These are phyloP conservation scores for Zelopaecilomyces penicillatus DNA, from an alignment of 2,329 filamentous ascomycete species.

Conservation along the genomic window DNA sequence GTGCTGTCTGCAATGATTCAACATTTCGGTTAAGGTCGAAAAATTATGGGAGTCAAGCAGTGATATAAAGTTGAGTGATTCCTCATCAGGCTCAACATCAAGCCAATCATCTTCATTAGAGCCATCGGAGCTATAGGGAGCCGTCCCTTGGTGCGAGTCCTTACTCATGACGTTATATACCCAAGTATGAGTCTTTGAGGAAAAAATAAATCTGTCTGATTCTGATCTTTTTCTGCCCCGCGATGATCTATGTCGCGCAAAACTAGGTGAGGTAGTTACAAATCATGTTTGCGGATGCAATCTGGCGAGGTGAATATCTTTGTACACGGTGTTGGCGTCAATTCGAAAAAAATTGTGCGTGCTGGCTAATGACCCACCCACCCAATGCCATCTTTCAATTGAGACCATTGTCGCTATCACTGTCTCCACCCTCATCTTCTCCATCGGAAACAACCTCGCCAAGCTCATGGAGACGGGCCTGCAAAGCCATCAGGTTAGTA, in stretches of 20 bases:
- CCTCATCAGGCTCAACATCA: slow-evolving; percentile 54
- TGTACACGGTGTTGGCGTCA: too few species aligned
- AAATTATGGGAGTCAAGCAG: slow-evolving; percentile 62
- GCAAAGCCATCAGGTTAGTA: slow-evolving; percentile 2
- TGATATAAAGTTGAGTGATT: slow-evolving; percentile 54
- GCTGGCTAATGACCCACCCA: too few species aligned
- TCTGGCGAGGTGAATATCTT: not conserved
- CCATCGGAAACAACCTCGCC: slow-evolving; percentile 67
- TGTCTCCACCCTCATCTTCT: slow-evolving; percentile 59
- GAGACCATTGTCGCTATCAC: slow-evolving; percentile 20
- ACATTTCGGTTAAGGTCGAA: slow-evolving; percentile 54
- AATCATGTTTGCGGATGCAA: not conserved
- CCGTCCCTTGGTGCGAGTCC: slow-evolving; percentile 1
- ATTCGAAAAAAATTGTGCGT: too few species aligned
- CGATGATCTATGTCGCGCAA: not conserved
- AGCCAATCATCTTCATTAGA: slow-evolving; percentile 41
- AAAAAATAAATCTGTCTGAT: not conserved
- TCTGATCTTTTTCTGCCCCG: not conserved
- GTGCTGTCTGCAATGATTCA: slow-evolving; percentile 58
- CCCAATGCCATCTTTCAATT: too few species aligned
- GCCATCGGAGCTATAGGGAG: slow-evolving; percentile 1
- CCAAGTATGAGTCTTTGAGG: not conserved
- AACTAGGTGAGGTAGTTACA: not conserved
- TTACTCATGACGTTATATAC: slow-evolving; percentile 6
- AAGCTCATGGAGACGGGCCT: slow-evolving; percentile 54